Evolutionary conservation across 148 eudicot genomes (phyloP).

Genomic region (Chenopodium quinoa): DNA sequence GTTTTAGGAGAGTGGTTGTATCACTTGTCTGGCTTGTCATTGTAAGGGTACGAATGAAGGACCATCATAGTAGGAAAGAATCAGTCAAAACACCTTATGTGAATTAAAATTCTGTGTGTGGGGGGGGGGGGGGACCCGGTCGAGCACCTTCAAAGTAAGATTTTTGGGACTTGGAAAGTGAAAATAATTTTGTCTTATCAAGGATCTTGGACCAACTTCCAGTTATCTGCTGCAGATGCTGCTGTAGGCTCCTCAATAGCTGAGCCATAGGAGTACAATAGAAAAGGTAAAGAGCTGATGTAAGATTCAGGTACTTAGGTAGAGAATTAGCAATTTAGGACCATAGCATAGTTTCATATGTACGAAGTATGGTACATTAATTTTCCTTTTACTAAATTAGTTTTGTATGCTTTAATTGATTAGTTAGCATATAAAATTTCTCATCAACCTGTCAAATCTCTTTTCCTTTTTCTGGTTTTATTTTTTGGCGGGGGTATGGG

Average conservation of each 20-base stretch:
- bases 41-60: background rate
- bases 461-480: background rate
- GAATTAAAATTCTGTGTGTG: too few species aligned
- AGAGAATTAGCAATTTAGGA: background rate
- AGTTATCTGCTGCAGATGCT: background rate
- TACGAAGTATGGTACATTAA: background rate
- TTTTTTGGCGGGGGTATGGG: background rate
- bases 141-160: background rate
- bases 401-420: background rate
- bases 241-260: background rate
- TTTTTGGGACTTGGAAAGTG: background rate
- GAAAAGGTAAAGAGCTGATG: background rate
- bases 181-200: background rate
- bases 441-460: background rate
- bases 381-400: background rate
- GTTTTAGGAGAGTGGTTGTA: background rate
- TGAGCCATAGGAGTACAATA: background rate
- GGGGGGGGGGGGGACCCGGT: too few species aligned
- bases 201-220: background rate
- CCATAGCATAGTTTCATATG: background rate
- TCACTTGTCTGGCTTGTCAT: background rate
- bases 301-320: background rate
- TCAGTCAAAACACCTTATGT: background rate
- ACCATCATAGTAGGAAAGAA: background rate
- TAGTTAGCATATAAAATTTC: background rate